Percentiles rank a stretch among this genome's conserved stretches.
phyloP scores from a whole-genome alignment of 2,329 filamentous ascomycete species.

The Colletotrichum chrysophilum region DNA sequence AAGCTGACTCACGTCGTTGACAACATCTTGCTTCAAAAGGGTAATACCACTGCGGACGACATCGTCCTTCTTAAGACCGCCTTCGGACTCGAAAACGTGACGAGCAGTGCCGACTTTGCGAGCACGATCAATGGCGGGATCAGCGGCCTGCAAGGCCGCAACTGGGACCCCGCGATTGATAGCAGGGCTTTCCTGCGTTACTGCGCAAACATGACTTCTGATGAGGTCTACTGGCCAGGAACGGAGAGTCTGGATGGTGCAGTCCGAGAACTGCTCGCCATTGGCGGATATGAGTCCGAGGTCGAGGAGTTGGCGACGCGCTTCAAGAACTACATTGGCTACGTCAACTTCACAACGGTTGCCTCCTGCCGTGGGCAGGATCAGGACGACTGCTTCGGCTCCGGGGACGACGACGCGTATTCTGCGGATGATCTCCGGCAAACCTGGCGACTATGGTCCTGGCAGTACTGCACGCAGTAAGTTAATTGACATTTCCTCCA shows the following conservation, averaged over 20 bases:
- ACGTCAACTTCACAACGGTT: slow-evolving; percentile 34
- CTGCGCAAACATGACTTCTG: slow-evolving; percentile 51
- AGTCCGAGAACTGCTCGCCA: slow-evolving; percentile 43
- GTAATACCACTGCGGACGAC: background rate
- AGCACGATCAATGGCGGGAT: slow-evolving; percentile 46
- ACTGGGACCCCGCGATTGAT: slow-evolving; percentile 58
- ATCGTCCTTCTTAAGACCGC: slow-evolving; percentile 44
- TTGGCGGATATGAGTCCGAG: slow-evolving; percentile 34
- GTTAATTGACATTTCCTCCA: slow-evolving; percentile 5
- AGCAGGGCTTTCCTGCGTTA: slow-evolving; percentile 48
- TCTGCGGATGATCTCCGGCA: background rate
- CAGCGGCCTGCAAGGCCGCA: slow-evolving; percentile 48
- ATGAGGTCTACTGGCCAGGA: slow-evolving; percentile 44
- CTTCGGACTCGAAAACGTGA: slow-evolving; percentile 52
- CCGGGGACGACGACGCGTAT: slow-evolving; percentile 17
- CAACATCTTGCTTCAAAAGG: slow-evolving; percentile 50
- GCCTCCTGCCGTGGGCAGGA: background rate
- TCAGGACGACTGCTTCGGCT: slow-evolving; percentile 10
- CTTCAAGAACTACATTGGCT: slow-evolving; percentile 60
- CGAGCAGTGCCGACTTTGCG: slow-evolving; percentile 53
- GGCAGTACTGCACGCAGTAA: slow-evolving; percentile 61
- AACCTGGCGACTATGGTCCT: slow-evolving; percentile 49
- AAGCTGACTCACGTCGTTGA: slow-evolving; percentile 58
- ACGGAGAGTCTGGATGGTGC: slow-evolving; percentile 40
- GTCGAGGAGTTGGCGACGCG: slow-evolving; percentile 41